Evolutionary conservation across 768 basidiomycete genomes (phyloP), one percentile per base, ranked within the genome.

Genomic region (Lepiota brunneoincarnata): DNA sequence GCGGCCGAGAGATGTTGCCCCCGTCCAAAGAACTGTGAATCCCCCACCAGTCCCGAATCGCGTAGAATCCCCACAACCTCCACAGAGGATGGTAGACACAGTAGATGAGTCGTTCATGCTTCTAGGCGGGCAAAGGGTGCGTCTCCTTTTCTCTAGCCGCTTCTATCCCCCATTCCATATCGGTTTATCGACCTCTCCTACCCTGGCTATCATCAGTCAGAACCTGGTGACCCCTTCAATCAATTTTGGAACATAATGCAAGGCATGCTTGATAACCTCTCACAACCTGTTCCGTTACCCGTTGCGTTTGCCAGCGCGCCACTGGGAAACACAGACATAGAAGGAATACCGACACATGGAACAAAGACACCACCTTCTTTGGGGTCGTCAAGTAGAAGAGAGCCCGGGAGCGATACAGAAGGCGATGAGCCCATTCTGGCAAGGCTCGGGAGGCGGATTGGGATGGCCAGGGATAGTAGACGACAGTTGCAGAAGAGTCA

Each of bases 101-200:
- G 87, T 89, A 1, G 91, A 92, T 43, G 91, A 93, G 64, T 93
- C 91, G 0, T 93, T 93, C 62, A 91, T 93, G 91, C 76, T 93
- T 2, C 74, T 93, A 2, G 79, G 74, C 24, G 89, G 89, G 15
- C 90, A 91, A 65, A 79, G 83, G 60, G 88, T 90, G 62, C 61
- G 82, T 74, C n/a, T 2, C 38, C 44, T 37, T 18, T 38, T 38
- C 50, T 39, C 45, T 56, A 37, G 9, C 37, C 47, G 14, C 42
- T 28, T 39, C 43, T 50, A 39, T 54, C 39, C 41, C 38, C 38
- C 51, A 51, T 49, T 37, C 44, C 37, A 28, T 34, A 43, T 23
- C 39, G 35, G 23, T 24, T 50, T 46, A 28, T 42, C 11, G 43
- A 38, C 18, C 46, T 54, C 46, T 28, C 6, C 17, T 47, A 28